Evolutionary conservation across 768 basidiomycete species (phyloP), one percentile per base, ranked within the genome.

Genomic region (Lactarius quietus): DNA sequence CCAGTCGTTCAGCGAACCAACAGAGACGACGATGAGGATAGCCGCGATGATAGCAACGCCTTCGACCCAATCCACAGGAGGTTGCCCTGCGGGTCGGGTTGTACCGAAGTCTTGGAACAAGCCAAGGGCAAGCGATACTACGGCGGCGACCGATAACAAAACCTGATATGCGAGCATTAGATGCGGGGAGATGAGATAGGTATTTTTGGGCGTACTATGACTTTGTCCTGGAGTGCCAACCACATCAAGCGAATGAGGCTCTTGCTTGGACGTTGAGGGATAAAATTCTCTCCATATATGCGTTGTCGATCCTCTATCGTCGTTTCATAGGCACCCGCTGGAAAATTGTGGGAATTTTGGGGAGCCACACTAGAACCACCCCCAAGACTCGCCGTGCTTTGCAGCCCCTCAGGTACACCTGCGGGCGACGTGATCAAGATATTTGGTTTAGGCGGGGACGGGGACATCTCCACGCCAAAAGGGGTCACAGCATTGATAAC

Each of bases 11-110:
- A 98, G 70, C 15, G 95, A 94, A 35, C 96, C 96, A 63, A 99
- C 96, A 51, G 93, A 71, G 63, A 93, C 89, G 29, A 92, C 90
- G 51, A 92, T 90, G 43, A 82, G 70, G 41, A 92, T 84, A 0
- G 90, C 90, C 45, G 89, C 81, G 72, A 92, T 83, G 65, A 92
- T 92, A 0, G 90, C 86, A 14, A 92, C 90, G 61, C 89, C 96
- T 78, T 98, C 96, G 0, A 99, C 95, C 96, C 96, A 98, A 71
- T 98, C 95, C 18, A 98, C 93, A 20, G 87, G 86, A 1, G 95
- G 88, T 52, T 89, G 81, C 41, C 77, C 78, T 1, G 77, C 68
- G 10, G 85, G 80, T 6, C 83, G 83, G 1, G 86, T 79, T 0
- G 82, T 81, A 14, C 95, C 96, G 73, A 98, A 90, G 73, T 95